Base-by-base conservation (phyloP, 306 rosid species). In the Myrica gale region DNA sequence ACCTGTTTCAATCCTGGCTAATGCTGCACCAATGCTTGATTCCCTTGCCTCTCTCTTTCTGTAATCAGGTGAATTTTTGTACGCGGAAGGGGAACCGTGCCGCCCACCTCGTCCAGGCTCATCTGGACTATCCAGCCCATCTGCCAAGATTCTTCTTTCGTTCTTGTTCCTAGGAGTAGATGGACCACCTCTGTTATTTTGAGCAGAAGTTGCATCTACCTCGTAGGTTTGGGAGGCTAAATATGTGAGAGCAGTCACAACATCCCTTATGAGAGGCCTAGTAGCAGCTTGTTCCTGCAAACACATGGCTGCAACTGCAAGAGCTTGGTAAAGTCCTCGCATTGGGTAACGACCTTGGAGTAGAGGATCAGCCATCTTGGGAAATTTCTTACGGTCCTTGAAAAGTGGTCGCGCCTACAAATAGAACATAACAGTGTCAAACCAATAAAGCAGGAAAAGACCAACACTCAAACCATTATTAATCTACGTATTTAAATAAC, bases 261-360 rank as follows among this genome's bases (percentile, higher is more conserved):
- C 96, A 71, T 93, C 96, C 71, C 91, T 86, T 1, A 93, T 93
- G 9, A 83, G 81, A 78, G 98, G 98, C 83, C 98, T 88, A 41
- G 86, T 81, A 42, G 90, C 82, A 23, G 96, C 90, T 70, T 89
- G 90, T 65, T 89, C 92, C 58, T 87, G 92, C 84, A 93, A 79
- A 82, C 97, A 93, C 98, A 93, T 93, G 57, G 92, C 97, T 50
- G 96, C 97, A 77, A 93, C 89, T 4, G 90, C 98, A 69, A 91
- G 88, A 53, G 92, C 97, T 78, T 88, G 92, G 78, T 89, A 82
- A 17, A 93, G 88, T 42, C 97, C 93, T 60, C 91, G 86, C 88
- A 77, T 80, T 42, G 93, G 97, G 71, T 81, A 91, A 20, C 61
- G 82, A 7, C 96, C 97, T 75, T 87, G 82, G 67, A 93, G 89